Evolutionary conservation across 768 basidiomycete species (phyloP).

Genomic region (Sutorius australiensis): DNA sequence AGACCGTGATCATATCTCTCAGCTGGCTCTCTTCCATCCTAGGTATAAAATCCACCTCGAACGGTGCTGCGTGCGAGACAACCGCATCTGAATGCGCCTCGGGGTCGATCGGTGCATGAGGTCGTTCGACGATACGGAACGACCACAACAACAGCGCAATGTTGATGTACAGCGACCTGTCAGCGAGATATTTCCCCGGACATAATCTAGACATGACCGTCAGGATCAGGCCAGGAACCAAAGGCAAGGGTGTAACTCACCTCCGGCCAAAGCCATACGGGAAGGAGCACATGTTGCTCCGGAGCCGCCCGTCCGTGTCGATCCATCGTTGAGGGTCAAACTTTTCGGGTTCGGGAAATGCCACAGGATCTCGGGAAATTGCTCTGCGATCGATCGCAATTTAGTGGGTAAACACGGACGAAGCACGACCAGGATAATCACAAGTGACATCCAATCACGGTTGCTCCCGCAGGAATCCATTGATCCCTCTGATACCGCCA

Average conservation of each 20-base stretch:
- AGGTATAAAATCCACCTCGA: conserved; percentile 52
- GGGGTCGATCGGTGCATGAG: conserved; percentile 49
- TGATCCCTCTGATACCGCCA: conserved; percentile 12
- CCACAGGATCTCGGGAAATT: conserved; percentile 21
- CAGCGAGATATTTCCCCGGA: conserved; percentile 53
- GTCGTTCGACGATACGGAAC: conserved; percentile 49
- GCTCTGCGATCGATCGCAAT: conserved; percentile 9
- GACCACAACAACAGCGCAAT: conserved; percentile 59
- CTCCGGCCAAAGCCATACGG: conserved; percentile 51
- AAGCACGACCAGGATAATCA: not conserved
- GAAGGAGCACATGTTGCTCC: conserved; percentile 42
- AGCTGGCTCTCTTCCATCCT: conserved; percentile 23
- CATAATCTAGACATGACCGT: conserved; percentile 41
- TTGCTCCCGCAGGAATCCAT: conserved; percentile 23
- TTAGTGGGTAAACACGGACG: not conserved
- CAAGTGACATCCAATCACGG: conserved; percentile 19
- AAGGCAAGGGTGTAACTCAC: conserved; percentile 8
- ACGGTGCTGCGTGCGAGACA: conserved; percentile 55
- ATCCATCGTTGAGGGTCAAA: conserved; percentile 60
- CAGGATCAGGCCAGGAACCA: not conserved
- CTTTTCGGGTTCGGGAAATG: conserved; percentile 35
- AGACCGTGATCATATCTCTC: conserved; percentile 10
- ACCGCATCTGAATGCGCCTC: conserved; percentile 53
- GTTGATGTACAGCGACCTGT: conserved; percentile 54
- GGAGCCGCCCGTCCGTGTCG: conserved; percentile 35